Conservation (phyloP, 1,284 basidiomycete genomes). For the Cronartium ribicola region DNA sequence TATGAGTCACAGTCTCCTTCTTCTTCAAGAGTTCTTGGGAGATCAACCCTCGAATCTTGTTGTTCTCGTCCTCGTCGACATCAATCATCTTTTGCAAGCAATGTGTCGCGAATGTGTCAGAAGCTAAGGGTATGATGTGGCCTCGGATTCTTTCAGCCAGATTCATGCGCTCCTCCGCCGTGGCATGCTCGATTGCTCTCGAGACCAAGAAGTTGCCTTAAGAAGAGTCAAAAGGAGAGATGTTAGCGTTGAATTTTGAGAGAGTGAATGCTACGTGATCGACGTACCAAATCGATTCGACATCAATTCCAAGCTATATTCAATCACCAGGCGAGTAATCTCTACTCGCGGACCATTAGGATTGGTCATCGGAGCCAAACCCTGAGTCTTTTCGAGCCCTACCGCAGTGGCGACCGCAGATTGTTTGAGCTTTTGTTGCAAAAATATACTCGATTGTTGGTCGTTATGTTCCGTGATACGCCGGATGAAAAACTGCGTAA, state of each 20-base stretch:
- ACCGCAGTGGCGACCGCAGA: slow-evolving; percentile 28
- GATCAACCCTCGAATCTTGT: slow-evolving; percentile 31
- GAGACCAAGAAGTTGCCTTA: slow-evolving; percentile 42
- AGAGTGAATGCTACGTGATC: neutral
- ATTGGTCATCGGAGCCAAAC: neutral
- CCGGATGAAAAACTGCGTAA: slow-evolving; percentile 38
- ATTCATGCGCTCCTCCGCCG: slow-evolving; percentile 21
- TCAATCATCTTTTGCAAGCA: slow-evolving; percentile 43
- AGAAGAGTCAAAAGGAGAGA: slow-evolving; percentile 1
- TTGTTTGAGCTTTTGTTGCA: slow-evolving; percentile 43
- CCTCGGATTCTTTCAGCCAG: slow-evolving; percentile 36
- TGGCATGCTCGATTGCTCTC: slow-evolving; percentile 42
- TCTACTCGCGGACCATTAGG: slow-evolving; percentile 15
- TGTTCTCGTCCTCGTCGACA: slow-evolving; percentile 41
- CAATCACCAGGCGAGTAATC: slow-evolving; percentile 41
- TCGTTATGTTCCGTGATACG: slow-evolving; percentile 42
- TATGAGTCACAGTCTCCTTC: slow-evolving; percentile 42
- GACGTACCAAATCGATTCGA: slow-evolving; percentile 40
- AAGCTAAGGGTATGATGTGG: slow-evolving; percentile 37
- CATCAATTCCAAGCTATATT: slow-evolving; percentile 42
- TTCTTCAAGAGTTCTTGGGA: slow-evolving; percentile 41
- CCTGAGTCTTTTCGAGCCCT: slow-evolving; percentile 9
- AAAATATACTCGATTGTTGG: slow-evolving; percentile 42
- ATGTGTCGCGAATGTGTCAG: slow-evolving; percentile 41
- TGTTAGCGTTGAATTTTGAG: neutral